Evolutionary conservation across 257 asterid species (phyloP).

Genomic region (Penstemon barbatus): DNA sequence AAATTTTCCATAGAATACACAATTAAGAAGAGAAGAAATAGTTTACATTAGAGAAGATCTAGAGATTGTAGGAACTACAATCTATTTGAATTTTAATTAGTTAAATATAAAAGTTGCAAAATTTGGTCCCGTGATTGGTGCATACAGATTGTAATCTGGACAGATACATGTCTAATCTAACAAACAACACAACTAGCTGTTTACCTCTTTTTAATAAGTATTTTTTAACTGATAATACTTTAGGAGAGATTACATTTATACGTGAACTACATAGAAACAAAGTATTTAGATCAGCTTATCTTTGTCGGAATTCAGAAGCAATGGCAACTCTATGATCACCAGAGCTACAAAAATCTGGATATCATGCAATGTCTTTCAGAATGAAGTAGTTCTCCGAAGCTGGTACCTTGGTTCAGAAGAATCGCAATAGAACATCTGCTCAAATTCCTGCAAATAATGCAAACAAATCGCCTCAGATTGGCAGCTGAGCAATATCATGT

Average conservation of each 20-base stretch:
- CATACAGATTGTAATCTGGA: too few relatives aligned
- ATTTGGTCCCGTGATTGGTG: too few relatives aligned
- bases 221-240: neutral
- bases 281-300: neutral
- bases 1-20: too few relatives aligned
- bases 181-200: neutral
- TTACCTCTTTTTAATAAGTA: neutral
- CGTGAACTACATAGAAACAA: neutral
- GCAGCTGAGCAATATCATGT: too few relatives aligned
- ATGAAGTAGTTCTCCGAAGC: slow-evolving; percentile 71
- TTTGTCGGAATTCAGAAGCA: neutral
- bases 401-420: slow-evolving; percentile 62
- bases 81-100: too few relatives aligned
- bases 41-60: too few relatives aligned
- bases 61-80: too few relatives aligned
- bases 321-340: slow-evolving; percentile 8
- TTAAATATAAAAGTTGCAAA: too few relatives aligned
- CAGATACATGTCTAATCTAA: neutral
- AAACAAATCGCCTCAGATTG: too few relatives aligned
- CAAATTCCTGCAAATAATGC: slow-evolving; percentile 57
- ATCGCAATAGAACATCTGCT: slow-evolving; percentile 30
- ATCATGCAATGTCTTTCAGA: slow-evolving; percentile 32
- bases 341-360: slow-evolving; percentile 21
- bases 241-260: neutral
- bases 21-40: too few relatives aligned